Percentiles rank a stretch among this genome's conserved stretches.
Conservation (phyloP, 805 yeast species). For the Cyberlindnera mycetangii region DNA sequence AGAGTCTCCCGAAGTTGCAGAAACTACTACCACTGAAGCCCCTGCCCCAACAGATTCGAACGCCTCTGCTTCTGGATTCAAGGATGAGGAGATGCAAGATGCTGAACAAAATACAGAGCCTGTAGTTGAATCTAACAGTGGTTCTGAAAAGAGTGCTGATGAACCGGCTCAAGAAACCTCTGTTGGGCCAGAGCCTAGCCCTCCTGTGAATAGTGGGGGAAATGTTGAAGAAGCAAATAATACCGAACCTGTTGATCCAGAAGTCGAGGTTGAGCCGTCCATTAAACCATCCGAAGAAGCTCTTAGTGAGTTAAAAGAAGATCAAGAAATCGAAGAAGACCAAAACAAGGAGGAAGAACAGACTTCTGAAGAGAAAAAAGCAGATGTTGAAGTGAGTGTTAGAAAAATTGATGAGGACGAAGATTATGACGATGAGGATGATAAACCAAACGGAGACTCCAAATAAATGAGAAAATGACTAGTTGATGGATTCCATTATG, state of each 20-base stretch:
- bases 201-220: background rate
- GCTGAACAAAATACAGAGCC: background rate
- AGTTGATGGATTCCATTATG: background rate
- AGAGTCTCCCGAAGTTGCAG: background rate
- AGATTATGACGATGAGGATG: conserved; percentile 36
- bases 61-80: background rate
- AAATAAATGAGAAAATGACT: conserved; percentile 1
- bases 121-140: background rate
- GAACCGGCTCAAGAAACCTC: background rate
- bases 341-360: conserved; percentile 30
- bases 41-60: conserved; percentile 1
- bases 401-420: conserved; percentile 40
- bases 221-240: background rate
- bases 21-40: background rate
- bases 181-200: background rate
- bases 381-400: conserved; percentile 36
- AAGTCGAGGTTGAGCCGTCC: conserved; percentile 15
- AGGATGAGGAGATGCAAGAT: conserved; percentile 8
- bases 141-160: background rate
- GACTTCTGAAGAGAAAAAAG: conserved; percentile 22
- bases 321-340: conserved; percentile 32
- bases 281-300: conserved; percentile 28
- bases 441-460: conserved; percentile 16
- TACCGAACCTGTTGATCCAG: background rate
- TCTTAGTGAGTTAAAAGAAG: conserved; percentile 32